Evolutionary conservation across 495 filamentous ascomycete species (phyloP).

Genomic region (Lophiostoma macrostomum): DNA sequence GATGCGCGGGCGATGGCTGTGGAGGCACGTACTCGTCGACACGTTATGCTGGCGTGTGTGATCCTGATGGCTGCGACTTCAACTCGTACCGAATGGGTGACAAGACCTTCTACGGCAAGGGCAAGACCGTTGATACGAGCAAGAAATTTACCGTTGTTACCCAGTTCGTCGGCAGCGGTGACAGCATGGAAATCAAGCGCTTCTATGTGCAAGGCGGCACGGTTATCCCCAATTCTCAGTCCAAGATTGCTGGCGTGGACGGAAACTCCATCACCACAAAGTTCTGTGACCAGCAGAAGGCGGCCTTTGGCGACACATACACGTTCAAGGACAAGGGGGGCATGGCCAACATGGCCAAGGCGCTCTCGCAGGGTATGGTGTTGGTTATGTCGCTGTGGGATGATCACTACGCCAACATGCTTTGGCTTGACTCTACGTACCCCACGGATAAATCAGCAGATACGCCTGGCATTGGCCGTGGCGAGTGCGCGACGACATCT

Average conservation of each 20-base stretch:
- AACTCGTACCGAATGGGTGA: slow-evolving; percentile 61
- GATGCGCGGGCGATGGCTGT: slow-evolving; percentile 28
- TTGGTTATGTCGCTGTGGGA: slow-evolving; percentile 80
- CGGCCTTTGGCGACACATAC: slow-evolving; percentile 58
- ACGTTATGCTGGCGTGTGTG: slow-evolving; percentile 53
- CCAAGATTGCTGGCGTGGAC: slow-evolving; percentile 51
- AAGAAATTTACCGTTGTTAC: slow-evolving; percentile 64
- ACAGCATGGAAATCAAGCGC: slow-evolving; percentile 55
- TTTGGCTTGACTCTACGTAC: slow-evolving; percentile 57
- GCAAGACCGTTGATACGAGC: slow-evolving; percentile 57
- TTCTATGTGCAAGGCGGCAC: slow-evolving; percentile 61
- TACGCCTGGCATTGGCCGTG: slow-evolving; percentile 20
- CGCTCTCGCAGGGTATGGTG: slow-evolving; percentile 60
- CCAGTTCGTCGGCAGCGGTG: slow-evolving; percentile 58
- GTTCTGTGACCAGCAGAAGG: slow-evolving; percentile 62
- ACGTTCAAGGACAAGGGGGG: slow-evolving; percentile 62
- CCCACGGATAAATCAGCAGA: slow-evolving; percentile 21
- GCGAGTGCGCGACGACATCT: slow-evolving; percentile 19
- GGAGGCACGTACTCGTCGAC: slow-evolving; percentile 42
- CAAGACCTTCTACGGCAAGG: slow-evolving; percentile 54
- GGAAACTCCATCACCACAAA: slow-evolving; percentile 58
- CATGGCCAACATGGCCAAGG: slow-evolving; percentile 54
- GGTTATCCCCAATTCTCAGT: slow-evolving; percentile 57
- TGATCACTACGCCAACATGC: slow-evolving; percentile 73
- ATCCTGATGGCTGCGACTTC: slow-evolving; percentile 63